These are phyloP conservation scores for Pseudofabraea citricarpa DNA, from an alignment of 2,329 filamentous ascomycete species.

Conservation along the genomic window DNA sequence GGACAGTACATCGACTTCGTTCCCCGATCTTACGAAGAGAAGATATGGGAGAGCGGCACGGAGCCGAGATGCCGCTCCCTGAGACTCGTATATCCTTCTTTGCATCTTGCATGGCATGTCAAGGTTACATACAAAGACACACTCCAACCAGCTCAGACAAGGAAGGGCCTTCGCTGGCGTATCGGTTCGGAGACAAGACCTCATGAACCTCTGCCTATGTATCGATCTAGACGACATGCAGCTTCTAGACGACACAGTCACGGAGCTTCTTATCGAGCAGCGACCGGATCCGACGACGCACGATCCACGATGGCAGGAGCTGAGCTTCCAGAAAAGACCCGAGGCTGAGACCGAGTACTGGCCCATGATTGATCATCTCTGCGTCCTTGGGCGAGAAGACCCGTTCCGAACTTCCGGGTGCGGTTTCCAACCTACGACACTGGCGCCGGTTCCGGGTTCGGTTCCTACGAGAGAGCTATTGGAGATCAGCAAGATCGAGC, in stretches of 20 bases:
- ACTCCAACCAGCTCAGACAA: conserved; percentile 13
- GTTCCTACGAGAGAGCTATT: conserved; percentile 11
- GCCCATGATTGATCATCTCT: conserved; percentile 10
- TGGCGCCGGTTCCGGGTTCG: conserved; percentile 2
- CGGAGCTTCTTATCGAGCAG: conserved; percentile 9
- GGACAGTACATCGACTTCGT: conserved; percentile 8
- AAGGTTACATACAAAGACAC: conserved; percentile 12
- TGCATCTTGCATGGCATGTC: conserved; percentile 9
- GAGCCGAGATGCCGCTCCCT: conserved; percentile 4
- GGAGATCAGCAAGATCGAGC: conserved; percentile 13
- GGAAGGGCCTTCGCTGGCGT: conserved; percentile 8
- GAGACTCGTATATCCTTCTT: conserved; percentile 5
- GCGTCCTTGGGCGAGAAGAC: conserved; percentile 12
- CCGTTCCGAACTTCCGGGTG: conserved; percentile 11
- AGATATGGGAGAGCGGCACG: conserved; percentile 5
- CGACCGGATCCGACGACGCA: conserved; percentile 3
- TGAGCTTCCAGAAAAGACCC: conserved; percentile 8
- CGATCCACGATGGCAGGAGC: conserved; percentile 5
- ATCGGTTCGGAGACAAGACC: conserved; percentile 8
- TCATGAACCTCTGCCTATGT: conserved; percentile 14
- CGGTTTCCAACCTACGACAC: conserved; percentile 10
- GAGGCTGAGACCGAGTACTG: conserved; percentile 13
- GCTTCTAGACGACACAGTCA: conserved; percentile 14
- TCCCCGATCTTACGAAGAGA: conserved; percentile 8
- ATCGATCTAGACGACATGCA: conserved; percentile 12